These are phyloP conservation scores for Diaporthe citri DNA, from an alignment of 2,329 filamentous ascomycete species.

Conservation along the genomic window DNA sequence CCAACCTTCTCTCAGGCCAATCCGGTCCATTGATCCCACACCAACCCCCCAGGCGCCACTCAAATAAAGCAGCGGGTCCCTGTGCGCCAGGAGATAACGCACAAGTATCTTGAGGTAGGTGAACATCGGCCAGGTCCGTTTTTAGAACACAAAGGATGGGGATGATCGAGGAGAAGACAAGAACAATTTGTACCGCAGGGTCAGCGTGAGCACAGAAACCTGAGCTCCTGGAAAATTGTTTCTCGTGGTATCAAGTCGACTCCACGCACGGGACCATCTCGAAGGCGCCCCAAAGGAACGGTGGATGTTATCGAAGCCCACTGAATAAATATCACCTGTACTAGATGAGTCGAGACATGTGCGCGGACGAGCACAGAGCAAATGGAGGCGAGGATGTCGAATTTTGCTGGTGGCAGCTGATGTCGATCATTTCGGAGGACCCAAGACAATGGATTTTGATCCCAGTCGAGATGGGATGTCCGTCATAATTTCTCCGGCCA, in stretches of 20 bases:
- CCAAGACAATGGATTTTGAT: not conserved
- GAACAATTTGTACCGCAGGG: not conserved
- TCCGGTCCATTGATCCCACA: conserved; percentile 2
- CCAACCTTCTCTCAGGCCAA: conserved; percentile 28
- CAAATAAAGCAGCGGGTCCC: conserved; percentile 23
- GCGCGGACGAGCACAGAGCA: not conserved
- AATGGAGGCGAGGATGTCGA: not conserved
- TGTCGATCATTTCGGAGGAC: not conserved
- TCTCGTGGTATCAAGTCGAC: not conserved
- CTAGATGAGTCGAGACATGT: not conserved
- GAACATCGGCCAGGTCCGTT: conserved; percentile 5
- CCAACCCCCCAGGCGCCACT: not conserved
- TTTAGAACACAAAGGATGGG: not conserved
- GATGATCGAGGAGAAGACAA: not conserved
- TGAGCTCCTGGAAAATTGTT: not conserved
- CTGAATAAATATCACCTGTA: not conserved
- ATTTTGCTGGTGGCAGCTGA: not conserved
- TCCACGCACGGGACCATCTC: not conserved
- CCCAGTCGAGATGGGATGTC: not conserved
- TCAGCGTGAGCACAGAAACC: not conserved
- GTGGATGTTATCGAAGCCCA: not conserved
- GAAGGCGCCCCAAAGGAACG: not conserved
- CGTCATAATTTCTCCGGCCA: not conserved
- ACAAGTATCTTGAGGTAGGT: conserved; percentile 16
- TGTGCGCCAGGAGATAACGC: not conserved